Base-by-base conservation (phyloP, 164 flowering plant species). In the Vitis rupestris region DNA sequence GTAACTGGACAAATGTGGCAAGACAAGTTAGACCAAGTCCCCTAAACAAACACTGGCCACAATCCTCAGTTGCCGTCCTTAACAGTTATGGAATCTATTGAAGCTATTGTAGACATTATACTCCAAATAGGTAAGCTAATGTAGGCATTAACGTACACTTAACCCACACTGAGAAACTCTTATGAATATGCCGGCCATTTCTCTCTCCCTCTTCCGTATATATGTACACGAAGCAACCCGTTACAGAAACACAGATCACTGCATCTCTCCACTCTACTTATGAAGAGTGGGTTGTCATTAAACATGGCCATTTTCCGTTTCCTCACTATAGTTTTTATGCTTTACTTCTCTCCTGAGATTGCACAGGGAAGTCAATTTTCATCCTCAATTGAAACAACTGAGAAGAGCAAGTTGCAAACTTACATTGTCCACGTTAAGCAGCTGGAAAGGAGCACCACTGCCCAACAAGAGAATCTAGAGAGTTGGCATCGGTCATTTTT, bases 401-500 rank as follows among this genome's bases (percentile, higher is more conserved):
- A 48, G 48, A 49, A 27, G 7, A 19, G 61, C 56, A 52, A 15
- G 9, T 50, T 54, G 17, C 61, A 67, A 19, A 75, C 74, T 6
- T 80, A 80, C 66, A 80, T 80, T 44, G 69, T 77, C 69, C 68
- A 71, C 61, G 76, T 73, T 0, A 68, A 59, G 51, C 66, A 65
- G 15, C 78, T 72, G 7, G 64, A 71, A 7, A 69, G 49, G 9
- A 60, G 47, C 9, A 50, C 17, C 8, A 31, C 49, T 50, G 23
- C 64, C n/a, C n/a, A 61, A 55, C 9, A 66, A 7, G 69, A 71
- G 47, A 81, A 78, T 17, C 31, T 73, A 14, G 76, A 76, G 13
- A 68, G 50, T n/a, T 80, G 77, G 74, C 58, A 82, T 66, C 17
- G 30, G 10, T 73, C 84, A 2, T 82, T 84, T 59, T 70, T 84